Base-by-base conservation (phyloP, 495 filamentous ascomycete species). In the Aspergillus incahuasiensis region DNA sequence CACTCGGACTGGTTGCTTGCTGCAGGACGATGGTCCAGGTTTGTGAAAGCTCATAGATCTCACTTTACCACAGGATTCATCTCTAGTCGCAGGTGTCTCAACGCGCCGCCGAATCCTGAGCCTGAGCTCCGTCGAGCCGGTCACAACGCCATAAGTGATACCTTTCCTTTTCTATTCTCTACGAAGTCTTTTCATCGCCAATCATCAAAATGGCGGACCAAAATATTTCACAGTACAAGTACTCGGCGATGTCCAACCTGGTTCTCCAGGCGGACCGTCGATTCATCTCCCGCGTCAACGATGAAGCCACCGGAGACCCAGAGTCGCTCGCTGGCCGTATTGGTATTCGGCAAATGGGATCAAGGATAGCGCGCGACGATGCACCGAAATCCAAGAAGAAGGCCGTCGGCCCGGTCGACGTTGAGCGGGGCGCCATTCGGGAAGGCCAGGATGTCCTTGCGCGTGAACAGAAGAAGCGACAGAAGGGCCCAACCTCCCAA, bases 191-290 rank as follows among this genome's bases (percentile, higher is more conserved):
- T 62, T 55, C 49, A 61, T 54, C 34, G 22, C 43, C 48, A 55
- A 30, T 51, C 52, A 46, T 63, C 75, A 86, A 72, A 56, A 95
- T 95, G 91, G 82, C 88, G 70, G 91, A 96, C 79, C 86, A 91
- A 77, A 88, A 92, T 85, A 86, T 95, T 50, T 92, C 89, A 64
- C 92, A 97, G 76, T 99, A 96, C 81, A 99, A 99, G 74, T 99
- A 99, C 82, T 89, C 90, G 85, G 92, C 91, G 71, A 99, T 99
- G 94, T 97, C 94, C 79, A 99, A 99, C 85, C 85, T 99, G 90
- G 94, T 99, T 70, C 90, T 97, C 82, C 92, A 97, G 86, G 92
- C 91, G 77, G 94, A 99, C 79, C 86, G 90, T 74, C 87, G 95
- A 68, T 97, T 99, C 70, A 86, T 92, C 62, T 91, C 90, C 52